Base-by-base conservation (phyloP, 345 rosid species). In the Durio zibethinus region DNA sequence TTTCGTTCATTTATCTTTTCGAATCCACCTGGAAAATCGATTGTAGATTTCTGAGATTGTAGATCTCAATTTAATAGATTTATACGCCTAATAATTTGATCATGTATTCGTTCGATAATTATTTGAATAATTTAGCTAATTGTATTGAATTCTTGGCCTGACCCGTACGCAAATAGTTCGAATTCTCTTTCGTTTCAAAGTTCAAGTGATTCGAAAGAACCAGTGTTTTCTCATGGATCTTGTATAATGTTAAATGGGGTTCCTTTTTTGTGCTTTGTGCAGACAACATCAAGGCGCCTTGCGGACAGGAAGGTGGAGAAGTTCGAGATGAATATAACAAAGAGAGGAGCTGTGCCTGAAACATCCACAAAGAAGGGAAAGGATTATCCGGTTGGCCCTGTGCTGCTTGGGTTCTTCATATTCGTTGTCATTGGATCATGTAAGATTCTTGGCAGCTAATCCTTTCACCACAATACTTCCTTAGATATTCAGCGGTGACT, bases 401-500 rank as follows among this genome's bases (percentile, higher is more conserved):
- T 96, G 64, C 83, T 96, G 12, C 95, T 96, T 25, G 99, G 98
- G 3, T 96, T 96, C 91, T 96, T 96, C 77, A 71, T 96, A 16
- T 96, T 96, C 61, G 97, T 96, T 8, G 97, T 92, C 86, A 90
- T 93, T 64, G 99, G 99, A 16, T 96, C 99, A 79, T 93, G 99
- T 96, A 27, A 84, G 92, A 52, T 52, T 71, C 42, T 33, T 50
- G 29, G 38, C 76, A 72, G 35, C 25, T 54, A 33, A 72, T 12
- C 18, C 43, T 11, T 75, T 25, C 11, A 15, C 47, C 20, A 27
- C n/a, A 5, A 40, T 65, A 27, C 12, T 61, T 47, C 16, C 48
- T 31, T 18, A n/a, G 15, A 23, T 27, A 35, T 61, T 69, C 5
- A 5, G 4, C 33, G 25, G 23, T 33, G n/a, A 4, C 14, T 16